A percentile compares a stretch with the other conserved stretches of the same genome.
phyloP scores from a whole-genome alignment of 2,329 filamentous ascomycete species.

The Claviceps maximensis region DNA sequence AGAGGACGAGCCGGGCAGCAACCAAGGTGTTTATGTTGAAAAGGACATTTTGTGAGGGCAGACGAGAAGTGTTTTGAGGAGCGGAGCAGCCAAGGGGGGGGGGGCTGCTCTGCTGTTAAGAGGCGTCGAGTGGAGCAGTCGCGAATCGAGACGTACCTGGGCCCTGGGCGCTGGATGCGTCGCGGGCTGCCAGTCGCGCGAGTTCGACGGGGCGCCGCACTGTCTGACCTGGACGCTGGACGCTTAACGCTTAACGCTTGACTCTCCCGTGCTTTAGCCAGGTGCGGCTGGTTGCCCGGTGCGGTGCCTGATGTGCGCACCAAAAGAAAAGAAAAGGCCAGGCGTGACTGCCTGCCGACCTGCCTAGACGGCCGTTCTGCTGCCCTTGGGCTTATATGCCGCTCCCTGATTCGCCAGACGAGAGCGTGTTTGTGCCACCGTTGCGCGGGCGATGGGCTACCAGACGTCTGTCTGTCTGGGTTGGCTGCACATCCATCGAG shows the following conservation, averaged over 20 bases:
- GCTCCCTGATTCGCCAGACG: constrained; percentile 1
- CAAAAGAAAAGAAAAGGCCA: background rate
- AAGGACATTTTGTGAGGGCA: constrained; percentile 18
- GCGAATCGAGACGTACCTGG: constrained; percentile 8
- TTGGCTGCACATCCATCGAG: no score
- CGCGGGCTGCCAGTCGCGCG: constrained; percentile 9
- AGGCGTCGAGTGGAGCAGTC: constrained; percentile 11
- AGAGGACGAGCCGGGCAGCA: constrained; percentile 14
- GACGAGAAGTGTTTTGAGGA: constrained; percentile 25
- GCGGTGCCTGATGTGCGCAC: background rate
- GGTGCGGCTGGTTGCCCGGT: constrained; percentile 7
- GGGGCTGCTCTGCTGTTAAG: constrained; percentile 5
- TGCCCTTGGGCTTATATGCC: background rate
- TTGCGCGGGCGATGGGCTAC: constrained; percentile 5
- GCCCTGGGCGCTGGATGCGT: background rate
- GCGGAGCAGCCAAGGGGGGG: constrained; percentile 19
- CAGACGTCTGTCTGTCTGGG: background rate
- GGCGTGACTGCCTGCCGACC: no score
- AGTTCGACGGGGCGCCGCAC: background rate
- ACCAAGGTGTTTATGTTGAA: constrained; percentile 22
- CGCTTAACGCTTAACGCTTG: background rate
- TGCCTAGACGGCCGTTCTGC: background rate
- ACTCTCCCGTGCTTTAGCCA: background rate
- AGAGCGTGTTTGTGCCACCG: constrained; percentile 7
- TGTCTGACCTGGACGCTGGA: background rate